Evolutionary conservation across 805 yeast species (phyloP), one percentile per base, ranked within the genome.

Genomic region (Soucietia sequanensis): DNA sequence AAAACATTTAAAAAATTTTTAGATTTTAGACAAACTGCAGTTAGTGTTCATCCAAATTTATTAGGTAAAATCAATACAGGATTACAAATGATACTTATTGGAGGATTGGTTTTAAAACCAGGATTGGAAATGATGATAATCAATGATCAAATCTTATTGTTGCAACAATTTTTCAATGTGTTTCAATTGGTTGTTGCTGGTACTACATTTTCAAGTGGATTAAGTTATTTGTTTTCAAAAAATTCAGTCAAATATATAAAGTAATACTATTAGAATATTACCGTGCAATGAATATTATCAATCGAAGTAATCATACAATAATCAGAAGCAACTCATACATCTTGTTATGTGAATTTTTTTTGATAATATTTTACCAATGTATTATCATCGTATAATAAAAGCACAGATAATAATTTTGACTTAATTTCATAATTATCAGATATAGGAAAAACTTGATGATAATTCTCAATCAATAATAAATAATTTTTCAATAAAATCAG

Each of bases 21-120:
- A 73, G 95, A 93, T 57, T 75, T 91, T 60, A 75, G 79, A 22
- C 44, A 50, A 42, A 75, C 78, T 41, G 81, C 89, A 16, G 95
- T 88, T 1, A 87, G 85, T 38, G 95, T 95, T 2, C 84, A 74
- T 39, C 99, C 99, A 2, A 87, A 95, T 4, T 65, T 71, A 24
- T 78, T 95, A 16, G 88, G 96, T 9, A 91, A 91, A 56, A 73
- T 80, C 58, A 93, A 93, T 62, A 93, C 99, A 0, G 87, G 81
- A 1, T 72, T 93, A 41, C 99, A 93, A 57, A 91, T 93, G 97
- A 54, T 85, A 2, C 90, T 90, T 48, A 74, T 93, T 28, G 96
- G 72, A 6, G 62, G 66, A 19, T 53, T 66, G 41, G 69, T 68
- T 10, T 43, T 63, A 23, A 48, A 47, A 33, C 70, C 68, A 1